phyloP scores from a whole-genome alignment of 2,329 filamentous ascomycete species.

The Penicillium rolfsii region DNA sequence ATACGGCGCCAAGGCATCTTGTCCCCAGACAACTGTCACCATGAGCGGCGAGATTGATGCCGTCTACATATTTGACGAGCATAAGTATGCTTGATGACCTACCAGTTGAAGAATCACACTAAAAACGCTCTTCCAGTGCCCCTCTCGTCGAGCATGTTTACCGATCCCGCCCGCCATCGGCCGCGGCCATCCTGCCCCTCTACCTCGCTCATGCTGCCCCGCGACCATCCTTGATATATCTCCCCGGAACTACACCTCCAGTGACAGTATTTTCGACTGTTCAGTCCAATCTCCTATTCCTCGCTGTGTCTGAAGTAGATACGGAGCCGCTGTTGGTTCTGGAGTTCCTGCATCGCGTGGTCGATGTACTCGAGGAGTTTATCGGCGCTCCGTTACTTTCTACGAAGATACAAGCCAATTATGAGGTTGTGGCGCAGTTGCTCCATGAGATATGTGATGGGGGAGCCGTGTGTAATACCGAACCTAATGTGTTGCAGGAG shows the following conservation, averaged over 20 bases:
- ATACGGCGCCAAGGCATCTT: slow-evolving; percentile 20
- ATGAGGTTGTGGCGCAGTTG: slow-evolving; percentile 91
- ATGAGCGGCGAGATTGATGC: slow-evolving; percentile 92
- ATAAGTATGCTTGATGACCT: slow-evolving; percentile 67
- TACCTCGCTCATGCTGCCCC: slow-evolving; percentile 82
- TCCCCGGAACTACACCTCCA: slow-evolving; percentile 78
- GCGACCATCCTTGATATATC: slow-evolving; percentile 82
- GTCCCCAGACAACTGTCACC: slow-evolving; percentile 43
- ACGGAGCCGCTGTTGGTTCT: slow-evolving; percentile 86
- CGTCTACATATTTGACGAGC: slow-evolving; percentile 94
- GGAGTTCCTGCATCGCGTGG: slow-evolving; percentile 90
- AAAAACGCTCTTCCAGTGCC: slow-evolving; percentile 58
- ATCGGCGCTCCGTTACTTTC: slow-evolving; percentile 84
- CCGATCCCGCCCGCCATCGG: slow-evolving; percentile 76
- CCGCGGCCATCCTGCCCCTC: slow-evolving; percentile 76
- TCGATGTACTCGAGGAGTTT: slow-evolving; percentile 94
- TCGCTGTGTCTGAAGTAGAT: slow-evolving; percentile 82
- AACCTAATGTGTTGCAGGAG: slow-evolving; percentile 89
- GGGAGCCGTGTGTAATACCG: slow-evolving; percentile 84
- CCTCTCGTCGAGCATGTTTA: slow-evolving; percentile 89
- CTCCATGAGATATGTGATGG: slow-evolving; percentile 96
- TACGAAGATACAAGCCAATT: slow-evolving; percentile 82
- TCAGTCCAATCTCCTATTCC: slow-evolving; percentile 85
- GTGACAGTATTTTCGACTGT: slow-evolving; percentile 84
- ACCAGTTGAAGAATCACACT: slow-evolving; percentile 12